Base-by-base conservation (phyloP, 2,329 filamentous ascomycete genomes). In the Simplicillium aogashimaense region DNA sequence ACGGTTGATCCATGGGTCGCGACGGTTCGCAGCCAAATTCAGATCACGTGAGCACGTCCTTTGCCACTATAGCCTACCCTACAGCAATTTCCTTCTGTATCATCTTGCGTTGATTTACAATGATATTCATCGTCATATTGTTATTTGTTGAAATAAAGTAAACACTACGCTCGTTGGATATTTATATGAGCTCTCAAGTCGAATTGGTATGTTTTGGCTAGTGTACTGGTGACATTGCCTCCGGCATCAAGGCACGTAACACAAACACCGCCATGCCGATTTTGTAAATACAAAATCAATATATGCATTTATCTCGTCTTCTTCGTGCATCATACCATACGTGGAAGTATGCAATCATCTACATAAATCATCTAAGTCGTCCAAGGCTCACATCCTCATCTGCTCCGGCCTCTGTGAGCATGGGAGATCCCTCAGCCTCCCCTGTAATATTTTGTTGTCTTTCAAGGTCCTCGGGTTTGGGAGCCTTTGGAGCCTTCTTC, bases 391-490 rank as follows among this genome's bases (percentile, higher is more conserved):
- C 36, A 29, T 45, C 46, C 3, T 48, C 47, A 13, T 52, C 52
- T 15, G 50, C 57, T 7, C 50, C 49, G 8, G 54, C 54, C 6
- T 53, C 52, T 28, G 56, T 50, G 33, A 69, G 48, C 62, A 71
- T 69, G 1, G 62, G 60, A 7, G 62, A 55, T 2, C 52, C 55
- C 42, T 70, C 69, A 3, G 46, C 49, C 38, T 52, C 60, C 11
- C 51, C 56, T 5, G 45, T 44, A 7, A 57, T 42, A 33, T 52
- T 55, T 7, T 44, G 52, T 17, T 53, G 55, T 29, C 50, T 53
- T 45, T 68, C 64, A 14, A 61, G 44, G 41, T 66, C 63, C 13
- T 50, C 53, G 7, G 40, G 49, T 17, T 41, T 39, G 20, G 20
- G 20, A 16, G 48, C 60, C 41, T 36, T 36, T 6, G 53, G 47